Evolutionary conservation across 345 rosid species (phyloP), one percentile per base, ranked within the genome.

Genomic region (Mercurialis annua): DNA sequence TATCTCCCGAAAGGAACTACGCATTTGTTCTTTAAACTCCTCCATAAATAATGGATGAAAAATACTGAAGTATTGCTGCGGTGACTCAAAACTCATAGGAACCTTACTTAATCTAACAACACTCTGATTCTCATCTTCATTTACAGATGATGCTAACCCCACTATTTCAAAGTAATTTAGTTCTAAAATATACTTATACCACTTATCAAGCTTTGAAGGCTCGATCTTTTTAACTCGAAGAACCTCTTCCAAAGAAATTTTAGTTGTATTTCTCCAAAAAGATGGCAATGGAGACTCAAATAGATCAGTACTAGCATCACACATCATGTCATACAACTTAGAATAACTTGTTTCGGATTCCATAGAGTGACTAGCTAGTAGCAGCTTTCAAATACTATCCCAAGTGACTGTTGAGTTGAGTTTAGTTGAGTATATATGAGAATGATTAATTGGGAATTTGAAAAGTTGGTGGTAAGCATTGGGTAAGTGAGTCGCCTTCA

Each of bases 1-100:
- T n/a, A 86, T 80, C 74, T 90, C 97, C 63, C 80, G 80, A 74
- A 83, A 94, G 71, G 90, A 87, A 82, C 86, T 87, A 64, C 82
- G 82, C 59, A 94, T 75, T 74, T 94, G 99, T 64, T 97, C 99
- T 80, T 87, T 94, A 68, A 94, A 94, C 83, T 94, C 99, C 82
- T 94, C 96, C 74, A 94, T 72, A 70, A 94, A 90, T 77, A 94
- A 81, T 8, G 99, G 99, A 63, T 83, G 92, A 66, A 91, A 94
- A 71, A 89, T 86, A 56, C 78, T 79, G 17, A 94, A 71, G 72
- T 89, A 94, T 33, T 94, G 87, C 57, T 87, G 90, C 72, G 92
- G 85, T 70, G 97, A 87, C 64, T 80, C 75, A 79, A 94, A 94
- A 62, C 85, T 86, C 62, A 86, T 78, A 65, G 99, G 95, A 73